Evolutionary conservation across 345 rosid species (phyloP).

Genomic region (Syzygium grande): DNA sequence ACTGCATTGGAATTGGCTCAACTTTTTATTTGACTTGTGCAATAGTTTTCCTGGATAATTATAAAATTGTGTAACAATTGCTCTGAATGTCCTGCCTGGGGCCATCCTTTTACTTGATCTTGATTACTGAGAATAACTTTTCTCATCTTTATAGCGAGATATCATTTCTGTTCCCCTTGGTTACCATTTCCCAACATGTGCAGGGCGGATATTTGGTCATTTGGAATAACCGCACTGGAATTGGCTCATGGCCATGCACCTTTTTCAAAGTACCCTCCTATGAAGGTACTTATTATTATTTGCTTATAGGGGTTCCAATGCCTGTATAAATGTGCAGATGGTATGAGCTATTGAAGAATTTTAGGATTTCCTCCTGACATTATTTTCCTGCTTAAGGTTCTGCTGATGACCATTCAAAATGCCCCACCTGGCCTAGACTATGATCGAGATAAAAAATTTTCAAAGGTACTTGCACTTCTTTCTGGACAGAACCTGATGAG

Average conservation of each 20-base stretch:
- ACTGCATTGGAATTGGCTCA: conserved; percentile 97
- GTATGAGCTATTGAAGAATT: neutral
- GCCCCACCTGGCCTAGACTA: conserved; percentile 99
- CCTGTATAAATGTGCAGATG: neutral
- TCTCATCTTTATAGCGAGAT: neutral
- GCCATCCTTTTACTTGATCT: neutral
- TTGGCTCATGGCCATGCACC: conserved; percentile 99
- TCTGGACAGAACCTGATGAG: conserved; percentile 25
- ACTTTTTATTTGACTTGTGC: neutral
- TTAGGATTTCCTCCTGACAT: neutral
- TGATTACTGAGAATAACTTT: neutral
- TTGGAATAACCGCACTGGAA: conserved; percentile 96
- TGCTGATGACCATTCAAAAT: conserved; percentile 94
- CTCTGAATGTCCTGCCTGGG: neutral
- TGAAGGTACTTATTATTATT: conserved; percentile 56
- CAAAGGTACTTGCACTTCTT: conserved; percentile 88
- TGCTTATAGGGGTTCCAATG: neutral
- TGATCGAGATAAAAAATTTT: conserved; percentile 95
- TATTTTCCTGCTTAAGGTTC: conserved; percentile 44
- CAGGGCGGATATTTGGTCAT: conserved; percentile 99
- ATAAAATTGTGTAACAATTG: neutral
- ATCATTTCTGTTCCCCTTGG: neutral
- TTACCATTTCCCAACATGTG: neutral
- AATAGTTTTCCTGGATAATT: neutral
- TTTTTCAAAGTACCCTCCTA: conserved; percentile 95